These are phyloP conservation scores for Mrakiaceae sp. DNA, from an alignment of 1,284 basidiomycete species.

Conservation along the genomic window DNA sequence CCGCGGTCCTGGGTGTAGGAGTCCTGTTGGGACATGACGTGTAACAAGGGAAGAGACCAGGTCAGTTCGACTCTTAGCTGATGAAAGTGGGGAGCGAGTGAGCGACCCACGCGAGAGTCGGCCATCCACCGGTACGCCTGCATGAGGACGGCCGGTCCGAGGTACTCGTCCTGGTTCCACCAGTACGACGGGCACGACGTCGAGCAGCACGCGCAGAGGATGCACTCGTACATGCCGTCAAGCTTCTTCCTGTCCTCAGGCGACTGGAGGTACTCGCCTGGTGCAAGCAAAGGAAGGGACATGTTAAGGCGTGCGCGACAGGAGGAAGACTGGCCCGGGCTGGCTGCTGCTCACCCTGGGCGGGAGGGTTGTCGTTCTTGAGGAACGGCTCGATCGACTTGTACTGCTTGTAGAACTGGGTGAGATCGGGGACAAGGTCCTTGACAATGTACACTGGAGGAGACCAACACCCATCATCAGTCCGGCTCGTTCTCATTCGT, in stretches of 20 bases:
- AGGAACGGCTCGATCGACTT: slow-evolving; percentile 95
- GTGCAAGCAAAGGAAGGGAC: background rate
- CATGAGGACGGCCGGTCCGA: slow-evolving; percentile 94
- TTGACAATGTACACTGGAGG: slow-evolving; percentile 92
- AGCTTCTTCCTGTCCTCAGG: slow-evolving; percentile 88
- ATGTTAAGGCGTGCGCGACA: too few species aligned
- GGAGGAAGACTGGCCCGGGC: too few species aligned
- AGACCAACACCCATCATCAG: background rate
- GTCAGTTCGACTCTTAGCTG: background rate
- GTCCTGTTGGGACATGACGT: slow-evolving; percentile 44
- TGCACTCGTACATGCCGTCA: slow-evolving; percentile 73
- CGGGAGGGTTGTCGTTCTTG: slow-evolving; percentile 81
- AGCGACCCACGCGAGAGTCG: slow-evolving; percentile 65
- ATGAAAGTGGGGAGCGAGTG: background rate
- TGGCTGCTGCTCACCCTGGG: slow-evolving; percentile 36
- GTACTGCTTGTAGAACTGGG: slow-evolving; percentile 76
- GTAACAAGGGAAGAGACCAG: background rate
- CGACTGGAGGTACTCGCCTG: slow-evolving; percentile 69
- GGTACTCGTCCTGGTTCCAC: slow-evolving; percentile 99
- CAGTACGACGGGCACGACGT: slow-evolving; percentile 63
- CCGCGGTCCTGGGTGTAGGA: slow-evolving; percentile 67
- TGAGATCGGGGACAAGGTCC: slow-evolving; percentile 73
- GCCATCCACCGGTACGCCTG: slow-evolving; percentile 96
- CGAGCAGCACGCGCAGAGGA: slow-evolving; percentile 88
- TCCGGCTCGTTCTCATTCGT: background rate